A percentile compares a stretch with the other conserved stretches of the same genome.
Conservation (phyloP, 2,329 filamentous ascomycete species). For the Pseudogymnoascus sp. region DNA sequence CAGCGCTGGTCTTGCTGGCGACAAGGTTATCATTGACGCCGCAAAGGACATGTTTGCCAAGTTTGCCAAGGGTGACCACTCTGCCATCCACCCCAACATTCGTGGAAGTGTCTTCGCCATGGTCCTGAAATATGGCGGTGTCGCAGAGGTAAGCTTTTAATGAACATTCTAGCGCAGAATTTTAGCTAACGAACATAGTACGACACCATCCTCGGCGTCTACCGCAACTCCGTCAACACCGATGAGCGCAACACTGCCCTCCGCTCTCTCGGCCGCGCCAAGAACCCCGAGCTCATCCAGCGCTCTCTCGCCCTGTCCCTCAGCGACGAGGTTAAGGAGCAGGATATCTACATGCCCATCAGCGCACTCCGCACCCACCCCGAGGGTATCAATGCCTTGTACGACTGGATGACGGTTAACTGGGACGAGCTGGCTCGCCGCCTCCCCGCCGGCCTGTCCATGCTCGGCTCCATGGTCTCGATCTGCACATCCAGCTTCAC, state of each 20-base stretch:
- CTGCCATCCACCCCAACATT: constrained; percentile 86
- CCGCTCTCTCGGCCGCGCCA: constrained; percentile 71
- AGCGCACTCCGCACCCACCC: constrained; percentile 69
- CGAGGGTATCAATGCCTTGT: constrained; percentile 73
- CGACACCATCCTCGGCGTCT: constrained; percentile 67
- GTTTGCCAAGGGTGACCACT: constrained; percentile 70
- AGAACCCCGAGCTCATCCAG: constrained; percentile 72
- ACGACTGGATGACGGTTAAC: constrained; percentile 75
- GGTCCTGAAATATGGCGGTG: constrained; percentile 73
- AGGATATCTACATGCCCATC: constrained; percentile 88
- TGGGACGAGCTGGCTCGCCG: constrained; percentile 80
- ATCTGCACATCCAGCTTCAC: constrained; percentile 80
- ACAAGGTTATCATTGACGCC: constrained; percentile 68
- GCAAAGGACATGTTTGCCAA: constrained; percentile 87
- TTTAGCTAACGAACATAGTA: constrained; percentile 44
- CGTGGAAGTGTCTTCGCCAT: constrained; percentile 81
- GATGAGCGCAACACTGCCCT: constrained; percentile 91
- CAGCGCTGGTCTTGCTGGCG: constrained; percentile 71
- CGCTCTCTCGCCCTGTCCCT: constrained; percentile 69
- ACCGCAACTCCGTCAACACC: constrained; percentile 65
- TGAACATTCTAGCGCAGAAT: background rate
- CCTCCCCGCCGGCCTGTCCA: constrained; percentile 76
- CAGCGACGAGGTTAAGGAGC: constrained; percentile 78
- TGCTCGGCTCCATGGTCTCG: constrained; percentile 76
- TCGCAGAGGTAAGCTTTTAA: constrained; percentile 57